Evolutionary conservation across 768 basidiomycete species (phyloP).

Genomic region (Panus rudis): DNA sequence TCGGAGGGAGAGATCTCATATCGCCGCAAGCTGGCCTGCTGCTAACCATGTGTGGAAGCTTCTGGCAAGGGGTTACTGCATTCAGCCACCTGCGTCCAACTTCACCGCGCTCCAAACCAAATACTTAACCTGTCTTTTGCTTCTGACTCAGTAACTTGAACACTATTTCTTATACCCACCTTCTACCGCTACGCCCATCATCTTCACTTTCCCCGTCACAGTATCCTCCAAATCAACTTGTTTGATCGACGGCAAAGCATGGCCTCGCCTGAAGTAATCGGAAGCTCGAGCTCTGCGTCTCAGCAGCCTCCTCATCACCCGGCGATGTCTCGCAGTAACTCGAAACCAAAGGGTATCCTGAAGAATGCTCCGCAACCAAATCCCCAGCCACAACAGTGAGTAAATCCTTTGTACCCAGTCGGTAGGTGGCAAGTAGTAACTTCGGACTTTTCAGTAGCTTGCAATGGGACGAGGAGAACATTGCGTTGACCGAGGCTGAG

Average conservation of each 20-base stretch:
- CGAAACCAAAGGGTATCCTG: conserved; percentile 80
- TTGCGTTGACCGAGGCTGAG: conserved; percentile 86
- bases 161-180: no score
- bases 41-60: no score
- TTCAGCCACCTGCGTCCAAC: no score
- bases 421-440: conserved; percentile 5
- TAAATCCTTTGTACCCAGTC: conserved; percentile 2
- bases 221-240: background rate
- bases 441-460: conserved; percentile 40
- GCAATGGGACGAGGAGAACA: conserved; percentile 94
- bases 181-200: no score
- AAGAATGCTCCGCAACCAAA: conserved; percentile 67
- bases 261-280: conserved; percentile 8
- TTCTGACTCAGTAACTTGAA: no score
- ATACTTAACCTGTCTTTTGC: no score
- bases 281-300: no score
- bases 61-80: no score
- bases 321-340: conserved; percentile 46
- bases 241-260: conserved; percentile 2
- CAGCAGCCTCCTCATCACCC: conserved; percentile 30
- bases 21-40: no score
- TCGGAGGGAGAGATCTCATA: no score
- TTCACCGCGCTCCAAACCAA: no score
- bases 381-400: conserved; percentile 43
- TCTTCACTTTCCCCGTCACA: background rate